phyloP scores from a whole-genome alignment of 495 filamentous ascomycete genomes.

The Paragyromitra xinjiangensis region DNA sequence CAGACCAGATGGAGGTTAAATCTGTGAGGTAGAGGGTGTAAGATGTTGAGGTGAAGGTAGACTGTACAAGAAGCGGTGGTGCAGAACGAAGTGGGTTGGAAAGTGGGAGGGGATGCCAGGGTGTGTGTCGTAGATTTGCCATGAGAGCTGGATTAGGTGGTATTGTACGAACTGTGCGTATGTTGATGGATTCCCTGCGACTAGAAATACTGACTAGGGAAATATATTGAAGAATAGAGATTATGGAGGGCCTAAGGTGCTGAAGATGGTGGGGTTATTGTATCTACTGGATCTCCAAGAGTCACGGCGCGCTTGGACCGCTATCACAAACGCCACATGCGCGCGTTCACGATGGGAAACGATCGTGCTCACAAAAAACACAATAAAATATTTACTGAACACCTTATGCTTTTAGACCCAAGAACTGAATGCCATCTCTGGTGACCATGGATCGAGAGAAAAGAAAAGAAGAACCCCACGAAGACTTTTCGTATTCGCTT shows the following conservation, averaged over 20 bases:
- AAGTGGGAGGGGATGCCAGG: constrained; percentile 53
- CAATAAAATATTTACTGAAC: constrained; percentile 43
- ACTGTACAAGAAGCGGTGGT: constrained; percentile 68
- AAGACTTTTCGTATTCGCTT: constrained; percentile 48
- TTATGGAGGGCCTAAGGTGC: background rate
- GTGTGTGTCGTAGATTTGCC: constrained; percentile 34
- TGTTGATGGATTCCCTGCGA: background rate
- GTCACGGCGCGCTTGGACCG: constrained; percentile 17
- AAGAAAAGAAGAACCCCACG: constrained; percentile 40
- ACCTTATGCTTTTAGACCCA: constrained; percentile 18
- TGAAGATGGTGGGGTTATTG: background rate
- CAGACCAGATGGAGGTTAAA: constrained; percentile 84
- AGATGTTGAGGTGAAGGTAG: constrained; percentile 62
- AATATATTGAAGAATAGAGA: background rate
- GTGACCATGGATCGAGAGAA: background rate
- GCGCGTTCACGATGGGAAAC: background rate
- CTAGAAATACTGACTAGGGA: background rate
- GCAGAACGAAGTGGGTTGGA: constrained; percentile 43
- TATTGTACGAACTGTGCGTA: background rate
- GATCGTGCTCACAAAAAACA: constrained; percentile 15
- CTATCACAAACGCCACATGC: constrained; percentile 27
- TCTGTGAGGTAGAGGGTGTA: constrained; percentile 85
- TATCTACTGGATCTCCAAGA: background rate
- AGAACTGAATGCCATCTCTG: constrained; percentile 23
- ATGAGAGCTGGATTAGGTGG: background rate